Conservation (phyloP, 2,329 filamentous ascomycete species). For the Fusarium virguliforme region DNA sequence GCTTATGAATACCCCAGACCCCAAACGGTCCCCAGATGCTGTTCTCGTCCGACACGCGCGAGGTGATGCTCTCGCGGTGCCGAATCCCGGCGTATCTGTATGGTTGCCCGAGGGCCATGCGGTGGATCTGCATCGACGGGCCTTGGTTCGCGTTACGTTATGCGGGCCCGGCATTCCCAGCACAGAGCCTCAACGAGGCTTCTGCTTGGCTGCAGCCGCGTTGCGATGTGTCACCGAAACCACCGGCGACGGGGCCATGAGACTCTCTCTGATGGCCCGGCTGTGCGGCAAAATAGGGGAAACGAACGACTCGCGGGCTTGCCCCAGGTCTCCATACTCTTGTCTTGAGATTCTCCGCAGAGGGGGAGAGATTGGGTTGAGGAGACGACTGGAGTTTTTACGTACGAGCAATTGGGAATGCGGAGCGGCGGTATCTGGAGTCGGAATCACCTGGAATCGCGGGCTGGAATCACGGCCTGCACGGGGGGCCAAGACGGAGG, state of each 20-base stretch:
- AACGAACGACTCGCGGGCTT: constrained; percentile 21
- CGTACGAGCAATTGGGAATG: constrained; percentile 39
- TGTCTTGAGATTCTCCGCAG: constrained; percentile 41
- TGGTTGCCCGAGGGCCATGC: constrained; percentile 31
- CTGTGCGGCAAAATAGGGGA: constrained; percentile 24
- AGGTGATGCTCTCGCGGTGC: constrained; percentile 26
- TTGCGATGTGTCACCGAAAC: constrained; percentile 46
- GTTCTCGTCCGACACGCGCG: constrained; percentile 9
- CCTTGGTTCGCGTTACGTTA: constrained; percentile 39
- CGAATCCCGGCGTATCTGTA: constrained; percentile 35
- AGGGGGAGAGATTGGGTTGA: constrained; percentile 44
- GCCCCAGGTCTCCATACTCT: constrained; percentile 29
- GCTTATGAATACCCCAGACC: constrained; percentile 37
- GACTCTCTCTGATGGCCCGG: not conserved
- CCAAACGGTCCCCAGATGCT: constrained; percentile 25
- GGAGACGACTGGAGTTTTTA: constrained; percentile 37
- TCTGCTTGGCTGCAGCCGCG: constrained; percentile 43
- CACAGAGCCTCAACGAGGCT: constrained; percentile 34
- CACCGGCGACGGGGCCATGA: constrained; percentile 23
- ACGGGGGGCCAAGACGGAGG: constrained; percentile 12
- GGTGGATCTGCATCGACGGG: constrained; percentile 29
- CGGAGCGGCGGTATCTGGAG: constrained; percentile 27
- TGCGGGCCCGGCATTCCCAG: constrained; percentile 27
- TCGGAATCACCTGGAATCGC: not conserved
- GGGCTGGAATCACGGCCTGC: no score